These are phyloP conservation scores for Daldinia bambusicola DNA, from an alignment of 495 filamentous ascomycete genomes.

Conservation along the genomic window DNA sequence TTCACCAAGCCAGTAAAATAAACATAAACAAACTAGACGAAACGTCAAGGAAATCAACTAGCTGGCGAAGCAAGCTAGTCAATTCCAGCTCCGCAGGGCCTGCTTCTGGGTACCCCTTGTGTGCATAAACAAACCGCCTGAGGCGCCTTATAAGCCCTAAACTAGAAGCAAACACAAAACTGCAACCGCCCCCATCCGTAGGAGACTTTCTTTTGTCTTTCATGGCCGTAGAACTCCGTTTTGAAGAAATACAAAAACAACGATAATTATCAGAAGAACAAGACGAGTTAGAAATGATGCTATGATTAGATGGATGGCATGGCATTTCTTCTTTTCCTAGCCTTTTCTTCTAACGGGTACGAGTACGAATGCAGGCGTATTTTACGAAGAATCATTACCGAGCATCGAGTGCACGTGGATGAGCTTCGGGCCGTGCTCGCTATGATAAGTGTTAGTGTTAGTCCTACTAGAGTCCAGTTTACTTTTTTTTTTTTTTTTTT, in stretches of 20 bases:
- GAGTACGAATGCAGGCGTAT: too few relatives aligned
- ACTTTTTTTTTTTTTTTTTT: too few relatives aligned
- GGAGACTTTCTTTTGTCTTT: constrained; percentile 36
- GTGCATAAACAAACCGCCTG: constrained; percentile 2
- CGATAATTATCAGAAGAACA: constrained; percentile 1
- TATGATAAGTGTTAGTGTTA: constrained; percentile 40
- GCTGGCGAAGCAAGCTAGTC: neutral
- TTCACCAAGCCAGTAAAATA: neutral
- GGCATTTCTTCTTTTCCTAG: too few relatives aligned
- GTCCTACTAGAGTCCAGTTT: neutral
- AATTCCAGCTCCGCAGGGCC: neutral
- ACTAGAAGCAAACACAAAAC: neutral
- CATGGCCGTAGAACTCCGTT: constrained; percentile 24
- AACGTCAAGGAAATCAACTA: neutral
- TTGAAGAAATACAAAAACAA: neutral
- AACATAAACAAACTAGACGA: neutral
- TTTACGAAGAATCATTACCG: constrained; percentile 21
- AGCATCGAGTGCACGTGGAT: constrained; percentile 57
- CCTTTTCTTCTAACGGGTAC: too few relatives aligned
- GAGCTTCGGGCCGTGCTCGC: constrained; percentile 57
- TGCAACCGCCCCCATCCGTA: constrained; percentile 7
- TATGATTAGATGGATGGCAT: neutral
- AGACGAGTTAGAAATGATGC: neutral
- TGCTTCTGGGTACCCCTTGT: neutral
- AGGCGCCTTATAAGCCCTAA: neutral